A percentile compares a stretch with the other conserved stretches of the same genome.
Evolutionary conservation across 129 eudicot genomes (phyloP).

Genomic region (Chrysanthemum makinoi): DNA sequence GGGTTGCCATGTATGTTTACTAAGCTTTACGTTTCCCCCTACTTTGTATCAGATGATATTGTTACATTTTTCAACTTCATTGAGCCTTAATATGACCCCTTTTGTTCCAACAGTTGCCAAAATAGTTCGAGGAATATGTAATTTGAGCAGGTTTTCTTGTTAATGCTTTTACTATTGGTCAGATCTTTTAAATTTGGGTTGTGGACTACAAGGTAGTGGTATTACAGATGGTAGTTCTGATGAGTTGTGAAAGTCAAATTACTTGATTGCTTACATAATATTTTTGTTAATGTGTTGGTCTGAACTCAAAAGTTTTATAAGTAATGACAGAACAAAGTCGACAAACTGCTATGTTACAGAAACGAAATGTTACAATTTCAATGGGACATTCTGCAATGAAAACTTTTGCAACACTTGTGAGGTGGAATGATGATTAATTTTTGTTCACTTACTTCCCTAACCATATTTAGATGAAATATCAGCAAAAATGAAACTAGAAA

Average conservation of each 20-base stretch:
- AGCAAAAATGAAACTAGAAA: neutral
- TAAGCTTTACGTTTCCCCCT: constrained; percentile 27
- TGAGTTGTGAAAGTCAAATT: neutral
- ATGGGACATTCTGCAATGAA: neutral
- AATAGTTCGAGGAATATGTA: constrained; percentile 15
- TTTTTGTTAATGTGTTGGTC: neutral
- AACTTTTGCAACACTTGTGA: neutral
- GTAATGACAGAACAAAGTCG: neutral
- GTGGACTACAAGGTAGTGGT: neutral
- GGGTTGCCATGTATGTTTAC: constrained; percentile 32
- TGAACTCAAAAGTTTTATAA: neutral
- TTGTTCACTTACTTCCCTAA: neutral
- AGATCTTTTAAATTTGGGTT: neutral
- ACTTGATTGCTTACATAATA: neutral
- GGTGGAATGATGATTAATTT: neutral
- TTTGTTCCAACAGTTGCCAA: constrained; percentile 14
- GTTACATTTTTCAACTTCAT: constrained; percentile 9
- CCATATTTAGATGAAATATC: neutral
- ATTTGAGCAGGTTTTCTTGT: constrained; percentile 12
- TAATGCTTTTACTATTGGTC: neutral
- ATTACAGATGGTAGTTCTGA: too few relatives aligned
- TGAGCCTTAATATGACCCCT: constrained; percentile 23
- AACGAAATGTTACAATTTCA: neutral
- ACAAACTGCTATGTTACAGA: neutral
- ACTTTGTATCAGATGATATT: constrained; percentile 33